Base-by-base conservation (phyloP, 176 grass and related monocot species). In the Oryza meridionalis region DNA sequence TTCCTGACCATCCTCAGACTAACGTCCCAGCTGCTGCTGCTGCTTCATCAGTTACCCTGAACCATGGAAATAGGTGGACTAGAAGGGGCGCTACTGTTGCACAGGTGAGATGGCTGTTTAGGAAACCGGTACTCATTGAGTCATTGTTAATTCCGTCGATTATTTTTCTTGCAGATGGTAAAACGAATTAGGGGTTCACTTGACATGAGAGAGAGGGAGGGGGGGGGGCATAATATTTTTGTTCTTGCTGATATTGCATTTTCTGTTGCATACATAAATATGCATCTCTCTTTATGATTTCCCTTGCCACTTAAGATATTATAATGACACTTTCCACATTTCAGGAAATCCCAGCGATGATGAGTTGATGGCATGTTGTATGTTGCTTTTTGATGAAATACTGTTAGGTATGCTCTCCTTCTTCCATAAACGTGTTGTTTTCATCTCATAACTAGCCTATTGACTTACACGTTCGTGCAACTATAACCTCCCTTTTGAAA, bases 341-440 rank as follows among this genome's bases (percentile, higher is more conserved):
- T 49, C 59, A 91, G 82, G 78, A 69, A 77, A 85, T 81, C 84
- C 77, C 15, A 59, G 77, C 74, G 90, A 88, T 13, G 71, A 88
- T 69, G 89, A 72, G 86, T 85, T 13, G 77, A 88, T 69, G 89
- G 66, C 58, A 37, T n/a, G 35, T 42, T 88, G 50, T 88, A 82
- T 82, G 45, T 72, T 79, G 66, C 59, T 11, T 77, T 91, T 88
- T 68, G 68, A 82, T 19, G 72, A 85, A 76, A 70, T 91, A 7
- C 65, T 53, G 61, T 58, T 42, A 80, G 85, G 76, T 84, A 72
- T 44, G 63, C 27, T 63, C 46, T 69, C 27, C 55, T 37, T 3
- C 62, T 85, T 64, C 12, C 45, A 21, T 43, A 76, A 68, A 70
- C 19, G 37, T 44, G 1, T 11, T 17, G 14, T 29, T 87, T 75